These are phyloP conservation scores for Sphagnum contortum DNA, from an alignment of 225 moss, liverwort and hornwort genomes.

Conservation along the genomic window DNA sequence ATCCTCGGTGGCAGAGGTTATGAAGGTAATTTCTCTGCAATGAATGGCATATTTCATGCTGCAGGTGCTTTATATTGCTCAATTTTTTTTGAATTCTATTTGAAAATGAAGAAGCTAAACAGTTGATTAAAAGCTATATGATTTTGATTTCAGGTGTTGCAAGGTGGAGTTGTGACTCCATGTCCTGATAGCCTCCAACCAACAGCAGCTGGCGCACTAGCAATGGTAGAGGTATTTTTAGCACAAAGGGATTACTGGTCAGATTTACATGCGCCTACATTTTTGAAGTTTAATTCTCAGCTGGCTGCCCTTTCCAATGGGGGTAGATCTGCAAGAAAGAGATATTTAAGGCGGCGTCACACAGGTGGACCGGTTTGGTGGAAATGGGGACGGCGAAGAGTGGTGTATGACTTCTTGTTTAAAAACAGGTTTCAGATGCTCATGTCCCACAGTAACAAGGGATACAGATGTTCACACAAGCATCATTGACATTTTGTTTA, in stretches of 20 bases:
- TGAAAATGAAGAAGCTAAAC: neutral
- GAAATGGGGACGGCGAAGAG: constrained; percentile 55
- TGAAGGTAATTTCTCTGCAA: constrained; percentile 40
- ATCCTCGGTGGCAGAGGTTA: constrained; percentile 76
- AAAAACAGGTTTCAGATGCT: constrained; percentile 15
- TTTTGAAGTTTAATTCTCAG: constrained; percentile 35
- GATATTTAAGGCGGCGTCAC: constrained; percentile 30
- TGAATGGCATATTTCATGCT: neutral
- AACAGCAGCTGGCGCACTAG: constrained; percentile 53
- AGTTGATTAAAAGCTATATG: neutral
- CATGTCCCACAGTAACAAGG: too few species aligned
- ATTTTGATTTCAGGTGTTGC: constrained; percentile 48
- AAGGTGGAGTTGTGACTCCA: constrained; percentile 57
- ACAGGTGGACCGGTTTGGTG: constrained; percentile 55
- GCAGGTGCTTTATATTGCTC: neutral
- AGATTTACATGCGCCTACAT: constrained; percentile 50
- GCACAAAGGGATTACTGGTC: constrained; percentile 68
- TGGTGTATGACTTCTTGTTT: constrained; percentile 46
- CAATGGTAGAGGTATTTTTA: constrained; percentile 67
- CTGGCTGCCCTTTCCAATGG: constrained; percentile 26
- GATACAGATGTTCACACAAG: too few species aligned
- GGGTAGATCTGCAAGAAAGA: constrained; percentile 21
- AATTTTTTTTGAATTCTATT: neutral
- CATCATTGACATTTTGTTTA: too few species aligned
- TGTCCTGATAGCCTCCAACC: constrained; percentile 54